phyloP scores from a whole-genome alignment of 148 eudicot species.

The Fagopyrum esculentum region DNA sequence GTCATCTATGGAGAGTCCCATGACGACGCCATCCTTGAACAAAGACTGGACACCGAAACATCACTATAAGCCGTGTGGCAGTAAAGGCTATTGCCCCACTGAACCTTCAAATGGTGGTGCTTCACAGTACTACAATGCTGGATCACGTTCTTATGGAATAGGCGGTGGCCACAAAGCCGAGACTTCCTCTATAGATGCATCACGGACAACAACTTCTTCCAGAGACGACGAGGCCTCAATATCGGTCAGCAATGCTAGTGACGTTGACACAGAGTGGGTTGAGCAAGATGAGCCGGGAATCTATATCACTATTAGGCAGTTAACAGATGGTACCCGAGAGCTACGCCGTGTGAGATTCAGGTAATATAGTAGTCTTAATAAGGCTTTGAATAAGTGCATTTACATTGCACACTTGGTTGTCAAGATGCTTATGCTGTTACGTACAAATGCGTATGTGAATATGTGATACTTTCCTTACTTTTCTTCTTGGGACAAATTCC shows the following conservation, averaged over 20 bases:
- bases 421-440: no score
- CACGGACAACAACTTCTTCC: conserved; percentile 82
- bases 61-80: conserved; percentile 52
- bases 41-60: conserved; percentile 83
- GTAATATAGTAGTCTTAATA: conserved; percentile 22
- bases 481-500: conserved; percentile 8
- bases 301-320: conserved; percentile 81
- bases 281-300: conserved; percentile 97
- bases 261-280: conserved; percentile 81
- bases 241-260: conserved; percentile 93
- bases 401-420: no score
- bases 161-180: conserved; percentile 31
- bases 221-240: conserved; percentile 52
- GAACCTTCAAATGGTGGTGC: conserved; percentile 48
- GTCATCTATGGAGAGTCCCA: conserved; percentile 44
- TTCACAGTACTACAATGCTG: not conserved
- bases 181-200: conserved; percentile 60
- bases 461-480: not conserved
- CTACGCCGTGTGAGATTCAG: conserved; percentile 95
- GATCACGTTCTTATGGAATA: conserved; percentile 8
- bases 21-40: conserved; percentile 23
- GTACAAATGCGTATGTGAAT: not conserved
- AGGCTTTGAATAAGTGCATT: not conserved
- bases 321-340: conserved; percentile 82
- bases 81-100: conserved; percentile 39